These are phyloP conservation scores for Lepraria neglecta DNA, from an alignment of 495 filamentous ascomycete species.

Conservation along the genomic window DNA sequence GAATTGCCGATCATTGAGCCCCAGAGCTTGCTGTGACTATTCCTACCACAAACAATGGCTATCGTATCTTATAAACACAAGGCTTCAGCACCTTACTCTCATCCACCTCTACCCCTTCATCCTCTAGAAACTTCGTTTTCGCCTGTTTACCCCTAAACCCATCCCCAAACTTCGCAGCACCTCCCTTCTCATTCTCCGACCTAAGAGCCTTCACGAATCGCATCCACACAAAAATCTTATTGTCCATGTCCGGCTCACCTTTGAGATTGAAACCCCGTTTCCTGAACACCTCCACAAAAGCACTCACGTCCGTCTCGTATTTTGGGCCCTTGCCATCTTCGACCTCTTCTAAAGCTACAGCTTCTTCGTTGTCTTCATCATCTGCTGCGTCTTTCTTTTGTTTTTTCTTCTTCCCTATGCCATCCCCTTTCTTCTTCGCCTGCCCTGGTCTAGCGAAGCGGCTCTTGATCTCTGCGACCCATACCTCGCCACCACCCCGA, in stretches of 20 bases:
- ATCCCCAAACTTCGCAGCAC: constrained; percentile 35
- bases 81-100: constrained; percentile 74
- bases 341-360: constrained; percentile 30
- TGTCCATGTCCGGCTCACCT: constrained; percentile 64
- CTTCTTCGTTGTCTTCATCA: constrained; percentile 36
- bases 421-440: constrained; percentile 47
- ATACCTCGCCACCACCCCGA: constrained; percentile 73
- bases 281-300: constrained; percentile 76
- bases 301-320: constrained; percentile 76
- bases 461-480: constrained; percentile 94
- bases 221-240: constrained; percentile 99
- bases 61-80: constrained; percentile 93
- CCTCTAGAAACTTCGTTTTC: constrained; percentile 57
- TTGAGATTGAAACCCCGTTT: constrained; percentile 71
- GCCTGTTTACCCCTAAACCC: constrained; percentile 25
- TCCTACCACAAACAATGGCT: constrained; percentile 20
- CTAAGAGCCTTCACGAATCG: constrained; percentile 72
- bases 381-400: constrained; percentile 33
- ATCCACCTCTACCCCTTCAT: constrained; percentile 46
- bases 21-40: no score
- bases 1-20: neutral
- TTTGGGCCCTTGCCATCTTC: constrained; percentile 37
- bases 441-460: constrained; percentile 66
- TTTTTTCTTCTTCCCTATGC: constrained; percentile 38
- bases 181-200: constrained; percentile 62